Base-by-base conservation (phyloP, 805 yeast genomes). In the Hanseniaspora opuntiae region DNA sequence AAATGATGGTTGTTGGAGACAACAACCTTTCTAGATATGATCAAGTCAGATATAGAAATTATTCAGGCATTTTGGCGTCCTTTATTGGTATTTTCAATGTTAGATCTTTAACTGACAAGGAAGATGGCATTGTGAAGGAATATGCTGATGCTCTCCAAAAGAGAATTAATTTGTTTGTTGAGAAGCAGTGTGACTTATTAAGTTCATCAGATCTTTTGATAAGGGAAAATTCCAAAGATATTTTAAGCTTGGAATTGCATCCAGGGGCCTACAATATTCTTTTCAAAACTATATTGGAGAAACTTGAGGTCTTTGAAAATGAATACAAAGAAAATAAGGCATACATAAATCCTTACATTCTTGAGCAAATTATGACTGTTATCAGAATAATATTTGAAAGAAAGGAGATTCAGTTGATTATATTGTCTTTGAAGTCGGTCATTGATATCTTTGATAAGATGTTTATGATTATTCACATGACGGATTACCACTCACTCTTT, bases 41-140 rank as follows among this genome's bases (percentile, higher is more conserved):
- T 63, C 55, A 65, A 45, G 59, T 69, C 10, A 74, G 78, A 25
- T 79, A 79, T 65, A 71, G 84, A 59, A 83, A 81, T 61, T 81
- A 75, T 61, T 80, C 87, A 2, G 93, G 90, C 9, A 79, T 82
- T 56, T 64, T 86, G 56, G 86, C 87, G 2, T 77, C 87, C 0
- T 68, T 82, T 0, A 76, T 86, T 48, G 87, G 94, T 44, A 72
- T 81, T 16, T 75, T 83, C 45, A 53, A 53, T 54, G 62, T 82
- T 53, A 57, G 60, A 49, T 47, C 54, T 12, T 60, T 59, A 4
- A 60, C 66, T 47, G 30, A 17, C 63, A 65, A 47, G 60, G 22
- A 24, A 22, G 6, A 37, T 11, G n/a, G n/a, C 6, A 12, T 8
- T 24, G 24, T 47, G 8, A 17, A 36, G 4, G 17, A n/a, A 14